Percentiles rank a stretch among this genome's conserved stretches.
Conservation (phyloP, 1,284 basidiomycete species). For the Tetrapyrgos nigripes region DNA sequence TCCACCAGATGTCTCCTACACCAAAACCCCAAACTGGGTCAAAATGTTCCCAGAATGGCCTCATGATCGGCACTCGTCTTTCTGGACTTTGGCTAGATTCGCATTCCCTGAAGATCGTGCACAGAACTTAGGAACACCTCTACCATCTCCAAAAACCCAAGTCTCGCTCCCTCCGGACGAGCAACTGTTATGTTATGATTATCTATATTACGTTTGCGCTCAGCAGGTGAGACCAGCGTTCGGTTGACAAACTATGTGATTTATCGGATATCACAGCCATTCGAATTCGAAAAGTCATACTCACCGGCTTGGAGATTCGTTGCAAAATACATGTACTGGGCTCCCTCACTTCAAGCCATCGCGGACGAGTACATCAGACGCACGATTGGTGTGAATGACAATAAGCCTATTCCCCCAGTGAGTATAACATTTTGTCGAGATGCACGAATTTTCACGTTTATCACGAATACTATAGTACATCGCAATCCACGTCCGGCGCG, state of each 20-base stretch:
- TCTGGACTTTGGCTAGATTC: constrained; percentile 53
- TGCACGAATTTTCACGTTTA: background rate
- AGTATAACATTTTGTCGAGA: constrained; percentile 20
- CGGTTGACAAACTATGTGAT: too few species aligned
- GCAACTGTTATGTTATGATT: constrained; percentile 60
- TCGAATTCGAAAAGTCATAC: constrained; percentile 52
- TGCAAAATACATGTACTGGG: constrained; percentile 54
- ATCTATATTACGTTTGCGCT: constrained; percentile 54
- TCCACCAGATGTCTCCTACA: constrained; percentile 59
- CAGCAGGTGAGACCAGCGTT: constrained; percentile 23
- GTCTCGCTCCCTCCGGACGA: constrained; percentile 52
- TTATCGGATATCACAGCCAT: constrained; percentile 42
- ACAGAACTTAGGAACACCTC: constrained; percentile 35
- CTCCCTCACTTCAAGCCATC: constrained; percentile 41
- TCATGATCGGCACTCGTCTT: constrained; percentile 49
- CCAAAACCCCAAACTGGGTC: constrained; percentile 49
- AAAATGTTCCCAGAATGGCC: constrained; percentile 43
- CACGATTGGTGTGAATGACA: constrained; percentile 43
- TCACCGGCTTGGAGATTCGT: constrained; percentile 52
- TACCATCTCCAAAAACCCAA: constrained; percentile 42
- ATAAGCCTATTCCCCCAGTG: constrained; percentile 48
- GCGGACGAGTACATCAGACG: constrained; percentile 47
- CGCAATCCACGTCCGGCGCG: constrained; percentile 66
- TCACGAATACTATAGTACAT: constrained; percentile 53
- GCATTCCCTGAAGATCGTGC: constrained; percentile 49